Conservation (phyloP, 805 yeast species). For the Metschnikowia rubicola region DNA sequence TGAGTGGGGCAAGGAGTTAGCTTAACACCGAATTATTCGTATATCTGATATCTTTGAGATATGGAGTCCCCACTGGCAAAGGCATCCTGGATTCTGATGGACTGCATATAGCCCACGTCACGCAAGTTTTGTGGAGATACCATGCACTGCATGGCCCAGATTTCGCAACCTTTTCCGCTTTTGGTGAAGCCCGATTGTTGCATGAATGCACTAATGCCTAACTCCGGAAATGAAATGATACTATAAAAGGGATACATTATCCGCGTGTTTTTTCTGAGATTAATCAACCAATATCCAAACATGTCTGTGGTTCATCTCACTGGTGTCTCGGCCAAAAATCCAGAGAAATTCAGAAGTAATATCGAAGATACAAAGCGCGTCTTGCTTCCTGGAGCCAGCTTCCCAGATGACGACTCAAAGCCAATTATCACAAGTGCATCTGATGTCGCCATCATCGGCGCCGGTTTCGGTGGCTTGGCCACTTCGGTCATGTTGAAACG, state of each 20-base stretch:
- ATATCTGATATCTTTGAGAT: no score
- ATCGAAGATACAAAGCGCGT: constrained; percentile 26
- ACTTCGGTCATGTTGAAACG: constrained; percentile 27
- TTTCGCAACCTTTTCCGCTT: no score
- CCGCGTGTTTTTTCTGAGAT: background rate
- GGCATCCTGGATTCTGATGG: no score
- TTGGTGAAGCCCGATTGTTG: no score
- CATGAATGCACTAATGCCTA: no score
- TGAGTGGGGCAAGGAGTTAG: no score
- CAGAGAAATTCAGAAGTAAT: constrained; percentile 28
- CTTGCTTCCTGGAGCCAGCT: constrained; percentile 22
- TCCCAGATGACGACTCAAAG: constrained; percentile 15
- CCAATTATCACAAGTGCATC: constrained; percentile 24
- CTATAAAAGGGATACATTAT: no score
- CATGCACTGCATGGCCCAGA: background rate
- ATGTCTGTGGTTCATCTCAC: constrained; percentile 26
- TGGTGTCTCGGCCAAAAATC: constrained; percentile 31
- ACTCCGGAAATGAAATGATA: no score
- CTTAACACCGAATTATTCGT: no score
- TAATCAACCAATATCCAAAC: background rate
- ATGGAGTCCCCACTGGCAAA: no score
- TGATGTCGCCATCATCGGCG: constrained; percentile 37
- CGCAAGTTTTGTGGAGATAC: background rate
- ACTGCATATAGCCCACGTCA: no score
- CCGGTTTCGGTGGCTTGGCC: constrained; percentile 40